Evolutionary conservation across 2,329 filamentous ascomycete genomes (phyloP).

Genomic region (Pseudogymnoascus sp.): DNA sequence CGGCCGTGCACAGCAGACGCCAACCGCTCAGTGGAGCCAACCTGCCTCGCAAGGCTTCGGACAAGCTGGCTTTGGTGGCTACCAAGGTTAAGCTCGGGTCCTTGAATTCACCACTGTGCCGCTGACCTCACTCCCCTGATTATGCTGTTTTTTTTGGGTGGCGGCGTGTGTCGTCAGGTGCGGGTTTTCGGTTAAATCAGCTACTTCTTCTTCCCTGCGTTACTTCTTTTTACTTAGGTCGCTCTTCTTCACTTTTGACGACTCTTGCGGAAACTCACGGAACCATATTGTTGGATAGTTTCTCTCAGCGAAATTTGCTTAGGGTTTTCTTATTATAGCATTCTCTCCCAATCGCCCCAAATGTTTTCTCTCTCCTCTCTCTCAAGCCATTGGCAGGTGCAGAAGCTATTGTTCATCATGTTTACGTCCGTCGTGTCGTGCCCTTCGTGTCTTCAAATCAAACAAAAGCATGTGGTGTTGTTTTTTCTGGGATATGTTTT

Average conservation of each 20-base stretch:
- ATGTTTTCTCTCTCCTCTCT: neutral
- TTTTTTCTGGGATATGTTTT: constrained; percentile 3
- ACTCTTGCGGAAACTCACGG: neutral
- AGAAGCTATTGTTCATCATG: neutral
- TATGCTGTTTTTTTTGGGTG: neutral
- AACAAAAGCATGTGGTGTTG: neutral
- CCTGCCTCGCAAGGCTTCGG: constrained; percentile 52
- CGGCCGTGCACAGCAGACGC: constrained; percentile 58
- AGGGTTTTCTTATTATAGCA: constrained; percentile 10
- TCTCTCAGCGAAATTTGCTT: constrained; percentile 13
- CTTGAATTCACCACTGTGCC: neutral
- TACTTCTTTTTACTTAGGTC: neutral
- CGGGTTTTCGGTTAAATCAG: neutral
- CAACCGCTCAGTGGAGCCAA: constrained; percentile 37
- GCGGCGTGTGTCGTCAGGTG: constrained; percentile 3
- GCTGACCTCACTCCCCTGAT: neutral
- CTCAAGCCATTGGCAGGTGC: neutral
- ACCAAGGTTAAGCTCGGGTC: constrained; percentile 44
- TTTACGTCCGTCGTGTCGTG: neutral
- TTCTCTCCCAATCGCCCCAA: constrained; percentile 1
- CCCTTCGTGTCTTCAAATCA: neutral
- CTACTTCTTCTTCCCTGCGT: neutral
- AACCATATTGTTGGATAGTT: constrained; percentile 14
- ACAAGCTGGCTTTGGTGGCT: constrained; percentile 54
- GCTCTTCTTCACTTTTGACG: neutral